Conservation (phyloP, 805 yeast genomes). For the Wickerhamomyces chambardii region DNA sequence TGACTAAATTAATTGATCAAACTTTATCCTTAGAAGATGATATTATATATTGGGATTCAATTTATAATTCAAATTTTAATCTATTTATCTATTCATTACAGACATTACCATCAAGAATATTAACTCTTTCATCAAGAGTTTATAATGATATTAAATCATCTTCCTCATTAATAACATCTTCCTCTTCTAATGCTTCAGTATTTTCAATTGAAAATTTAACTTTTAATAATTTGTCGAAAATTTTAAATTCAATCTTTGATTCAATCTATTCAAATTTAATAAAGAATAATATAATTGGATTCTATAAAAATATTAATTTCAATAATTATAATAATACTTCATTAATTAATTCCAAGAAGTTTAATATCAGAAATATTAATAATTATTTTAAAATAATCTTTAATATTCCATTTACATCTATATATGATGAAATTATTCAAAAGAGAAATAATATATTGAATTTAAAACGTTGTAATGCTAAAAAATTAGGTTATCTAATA, state of each 20-base stretch:
- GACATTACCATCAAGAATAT: slow-evolving; percentile 21
- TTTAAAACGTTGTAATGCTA: slow-evolving; percentile 21
- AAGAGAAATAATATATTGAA: slow-evolving; percentile 13
- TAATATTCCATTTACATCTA: slow-evolving; percentile 26
- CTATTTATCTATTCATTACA: slow-evolving; percentile 30
- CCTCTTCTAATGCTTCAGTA: too few relatives aligned
- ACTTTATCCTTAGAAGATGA: slow-evolving; percentile 35
- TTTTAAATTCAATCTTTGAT: neutral
- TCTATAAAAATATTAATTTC: slow-evolving; percentile 7
- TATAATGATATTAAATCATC: too few relatives aligned
- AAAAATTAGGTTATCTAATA: slow-evolving; percentile 26
- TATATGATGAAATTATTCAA: slow-evolving; percentile 18
- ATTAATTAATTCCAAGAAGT: slow-evolving; percentile 6
- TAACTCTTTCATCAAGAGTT: slow-evolving; percentile 8
- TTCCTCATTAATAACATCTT: too few relatives aligned
- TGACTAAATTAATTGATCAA: slow-evolving; percentile 24
- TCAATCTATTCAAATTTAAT: slow-evolving; percentile 11
- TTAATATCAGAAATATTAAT: slow-evolving; percentile 1
- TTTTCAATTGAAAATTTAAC: too few relatives aligned
- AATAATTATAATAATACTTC: slow-evolving; percentile 17
- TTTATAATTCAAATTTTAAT: slow-evolving; percentile 22
- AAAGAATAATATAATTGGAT: slow-evolving; percentile 8
- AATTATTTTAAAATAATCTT: slow-evolving; percentile 20
- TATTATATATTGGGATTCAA: slow-evolving; percentile 36
- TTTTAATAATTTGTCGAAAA: too few relatives aligned